Evolutionary conservation across 371 early-diverging fungal genomes (phyloP).

Genomic region (Blakeslea trispora): DNA sequence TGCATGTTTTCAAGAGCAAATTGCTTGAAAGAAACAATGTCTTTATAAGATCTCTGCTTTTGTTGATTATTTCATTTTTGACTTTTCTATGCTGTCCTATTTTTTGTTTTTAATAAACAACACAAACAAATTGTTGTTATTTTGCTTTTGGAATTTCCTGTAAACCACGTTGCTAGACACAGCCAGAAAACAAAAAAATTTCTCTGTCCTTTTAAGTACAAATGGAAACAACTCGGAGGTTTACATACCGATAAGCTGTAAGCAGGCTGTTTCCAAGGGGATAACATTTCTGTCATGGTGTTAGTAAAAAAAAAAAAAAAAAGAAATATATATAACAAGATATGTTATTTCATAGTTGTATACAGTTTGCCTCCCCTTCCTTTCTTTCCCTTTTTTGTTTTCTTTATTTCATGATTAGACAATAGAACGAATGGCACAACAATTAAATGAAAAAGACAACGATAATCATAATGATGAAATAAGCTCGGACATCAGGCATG

Average conservation of each 20-base stretch:
- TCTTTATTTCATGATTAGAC: neutral
- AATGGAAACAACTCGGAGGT: neutral
- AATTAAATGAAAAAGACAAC: neutral
- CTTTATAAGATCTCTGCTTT: no score
- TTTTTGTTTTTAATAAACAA: no score
- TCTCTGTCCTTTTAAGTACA: neutral
- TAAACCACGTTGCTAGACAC: neutral
- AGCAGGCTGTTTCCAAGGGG: neutral
- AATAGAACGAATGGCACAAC: neutral
- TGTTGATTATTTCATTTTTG: no score
- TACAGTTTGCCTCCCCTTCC: no score
- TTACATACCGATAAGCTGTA: neutral
- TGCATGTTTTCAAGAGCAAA: no score
- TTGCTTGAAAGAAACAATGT: no score
- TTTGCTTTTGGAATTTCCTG: neutral
- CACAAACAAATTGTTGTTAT: slow-evolving; percentile 2
- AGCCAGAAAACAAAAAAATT: neutral
- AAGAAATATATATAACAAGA: neutral
- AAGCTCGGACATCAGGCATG: neutral
- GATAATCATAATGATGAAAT: neutral
- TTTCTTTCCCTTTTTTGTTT: neutral
- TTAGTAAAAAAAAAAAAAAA: neutral
- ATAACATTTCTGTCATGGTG: neutral
- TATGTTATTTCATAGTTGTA: neutral
- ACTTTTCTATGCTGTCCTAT: no score